Percentiles rank a stretch among this genome's conserved stretches.
These are phyloP conservation scores for Bipolaris zeicola DNA, from an alignment of 2,329 filamentous ascomycete genomes.

Conservation along the genomic window DNA sequence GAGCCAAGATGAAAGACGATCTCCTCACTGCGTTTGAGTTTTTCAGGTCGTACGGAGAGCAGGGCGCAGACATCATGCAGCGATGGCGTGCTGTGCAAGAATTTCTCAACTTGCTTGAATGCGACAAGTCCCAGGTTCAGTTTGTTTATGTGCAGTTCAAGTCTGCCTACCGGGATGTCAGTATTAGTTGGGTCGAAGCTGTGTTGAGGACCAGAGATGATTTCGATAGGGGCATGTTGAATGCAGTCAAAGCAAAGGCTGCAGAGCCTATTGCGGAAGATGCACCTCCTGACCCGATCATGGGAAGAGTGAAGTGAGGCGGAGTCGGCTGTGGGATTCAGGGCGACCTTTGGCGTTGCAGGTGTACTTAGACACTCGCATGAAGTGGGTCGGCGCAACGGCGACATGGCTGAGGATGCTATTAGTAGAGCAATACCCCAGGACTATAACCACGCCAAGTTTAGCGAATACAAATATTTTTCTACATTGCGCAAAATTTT, in stretches of 20 bases:
- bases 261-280: constrained; percentile 81
- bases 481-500: not conserved
- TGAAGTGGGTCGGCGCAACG: constrained; percentile 6
- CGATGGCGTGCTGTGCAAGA: constrained; percentile 91
- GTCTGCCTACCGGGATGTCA: constrained; percentile 86
- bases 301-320: constrained; percentile 81
- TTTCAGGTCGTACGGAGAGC: constrained; percentile 64
- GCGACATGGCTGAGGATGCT: constrained; percentile 4
- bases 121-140: constrained; percentile 74
- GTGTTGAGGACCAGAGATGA: constrained; percentile 87
- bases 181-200: constrained; percentile 93
- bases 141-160: constrained; percentile 86
- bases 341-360: constrained; percentile 8
- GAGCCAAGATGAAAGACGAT: constrained; percentile 92
- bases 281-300: constrained; percentile 79
- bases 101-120: constrained; percentile 77
- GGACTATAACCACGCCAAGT: constrained; percentile 5
- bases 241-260: constrained; percentile 84
- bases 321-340: not conserved
- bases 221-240: constrained; percentile 89
- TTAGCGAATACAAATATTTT: constrained; percentile 9
- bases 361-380: not conserved
- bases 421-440: constrained; percentile 10
- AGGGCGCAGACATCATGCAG: constrained; percentile 73
- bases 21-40: constrained; percentile 88